Evolutionary conservation across 2,329 filamentous ascomycete species (phyloP).

Genomic region (Ophiostoma ulmi): DNA sequence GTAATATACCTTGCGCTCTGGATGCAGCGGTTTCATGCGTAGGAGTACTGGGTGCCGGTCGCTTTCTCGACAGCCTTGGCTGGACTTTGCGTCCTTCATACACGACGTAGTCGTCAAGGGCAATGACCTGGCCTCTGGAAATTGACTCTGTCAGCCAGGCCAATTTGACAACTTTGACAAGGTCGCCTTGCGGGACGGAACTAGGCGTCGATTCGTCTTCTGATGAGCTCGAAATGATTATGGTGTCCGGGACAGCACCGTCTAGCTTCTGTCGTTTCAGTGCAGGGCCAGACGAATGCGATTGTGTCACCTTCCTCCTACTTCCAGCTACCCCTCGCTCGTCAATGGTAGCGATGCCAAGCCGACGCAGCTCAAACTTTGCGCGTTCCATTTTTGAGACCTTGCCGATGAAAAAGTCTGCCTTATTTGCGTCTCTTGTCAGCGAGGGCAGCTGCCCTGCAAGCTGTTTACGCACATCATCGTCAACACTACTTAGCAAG

Average conservation of each 20-base stretch:
- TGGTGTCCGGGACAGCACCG: neutral
- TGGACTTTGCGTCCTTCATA: constrained; percentile 42
- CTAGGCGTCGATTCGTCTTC: constrained; percentile 28
- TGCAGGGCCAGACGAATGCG: constrained; percentile 24
- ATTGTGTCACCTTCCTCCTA: neutral
- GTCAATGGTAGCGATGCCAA: constrained; percentile 57
- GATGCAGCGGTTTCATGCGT: neutral
- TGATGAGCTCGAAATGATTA: constrained; percentile 28
- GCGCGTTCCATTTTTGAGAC: constrained; percentile 66
- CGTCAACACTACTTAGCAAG: constrained; percentile 62
- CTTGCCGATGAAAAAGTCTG: constrained; percentile 68
- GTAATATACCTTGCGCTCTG: constrained; percentile 31
- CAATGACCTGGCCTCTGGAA: constrained; percentile 41
- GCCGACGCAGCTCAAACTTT: constrained; percentile 67
- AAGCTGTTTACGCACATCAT: constrained; percentile 57
- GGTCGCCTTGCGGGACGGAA: constrained; percentile 12
- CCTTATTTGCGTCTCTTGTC: constrained; percentile 67
- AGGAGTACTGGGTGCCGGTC: neutral
- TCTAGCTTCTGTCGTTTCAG: constrained; percentile 19
- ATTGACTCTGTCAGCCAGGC: constrained; percentile 55
- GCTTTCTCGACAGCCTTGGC: neutral
- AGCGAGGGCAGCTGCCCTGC: constrained; percentile 61
- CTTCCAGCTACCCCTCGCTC: constrained; percentile 25
- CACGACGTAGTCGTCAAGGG: constrained; percentile 48
- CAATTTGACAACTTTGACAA: constrained; percentile 51